These are phyloP conservation scores for Lactifluus subvellereus DNA, from an alignment of 768 basidiomycete genomes.

Conservation along the genomic window DNA sequence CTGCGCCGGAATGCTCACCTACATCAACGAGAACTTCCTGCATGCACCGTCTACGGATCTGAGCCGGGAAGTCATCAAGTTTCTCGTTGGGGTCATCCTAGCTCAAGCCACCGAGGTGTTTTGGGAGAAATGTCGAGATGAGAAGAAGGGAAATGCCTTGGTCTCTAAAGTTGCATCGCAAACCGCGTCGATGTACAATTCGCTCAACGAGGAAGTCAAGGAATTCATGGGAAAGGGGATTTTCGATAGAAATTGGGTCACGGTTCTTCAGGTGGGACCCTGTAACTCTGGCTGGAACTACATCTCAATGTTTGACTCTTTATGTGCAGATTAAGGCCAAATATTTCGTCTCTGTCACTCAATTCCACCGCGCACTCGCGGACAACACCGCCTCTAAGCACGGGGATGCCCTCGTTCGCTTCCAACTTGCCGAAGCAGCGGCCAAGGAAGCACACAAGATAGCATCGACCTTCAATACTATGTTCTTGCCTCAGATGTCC, in stretches of 20 bases:
- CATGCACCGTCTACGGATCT: conserved; percentile 97
- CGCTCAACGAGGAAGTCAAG: conserved; percentile 86
- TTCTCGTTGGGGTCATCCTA: conserved; percentile 78
- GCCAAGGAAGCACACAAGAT: conserved; percentile 80
- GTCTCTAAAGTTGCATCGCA: conserved; percentile 82
- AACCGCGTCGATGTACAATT: conserved; percentile 72
- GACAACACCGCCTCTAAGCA: conserved; percentile 74
- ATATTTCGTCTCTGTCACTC: conserved; percentile 77
- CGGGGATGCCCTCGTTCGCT: conserved; percentile 79
- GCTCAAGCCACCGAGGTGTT: conserved; percentile 97
- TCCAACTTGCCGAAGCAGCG: conserved; percentile 65
- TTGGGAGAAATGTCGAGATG: conserved; percentile 88
- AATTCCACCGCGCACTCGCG: conserved; percentile 79
- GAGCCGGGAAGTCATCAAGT: conserved; percentile 89
- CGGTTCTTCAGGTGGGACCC: conserved; percentile 63
- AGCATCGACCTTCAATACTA: conserved; percentile 60
- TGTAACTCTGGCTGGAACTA: background rate
- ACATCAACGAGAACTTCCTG: conserved; percentile 99
- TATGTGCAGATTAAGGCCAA: conserved; percentile 79
- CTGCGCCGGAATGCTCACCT: conserved; percentile 93
- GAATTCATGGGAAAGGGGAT: conserved; percentile 97
- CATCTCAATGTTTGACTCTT: conserved; percentile 4
- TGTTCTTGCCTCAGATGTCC: conserved; percentile 66
- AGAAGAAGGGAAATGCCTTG: conserved; percentile 78
- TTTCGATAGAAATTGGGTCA: conserved; percentile 92